phyloP scores from a whole-genome alignment of 352 stramenopile species.

The Phytopythium ostracodes region DNA sequence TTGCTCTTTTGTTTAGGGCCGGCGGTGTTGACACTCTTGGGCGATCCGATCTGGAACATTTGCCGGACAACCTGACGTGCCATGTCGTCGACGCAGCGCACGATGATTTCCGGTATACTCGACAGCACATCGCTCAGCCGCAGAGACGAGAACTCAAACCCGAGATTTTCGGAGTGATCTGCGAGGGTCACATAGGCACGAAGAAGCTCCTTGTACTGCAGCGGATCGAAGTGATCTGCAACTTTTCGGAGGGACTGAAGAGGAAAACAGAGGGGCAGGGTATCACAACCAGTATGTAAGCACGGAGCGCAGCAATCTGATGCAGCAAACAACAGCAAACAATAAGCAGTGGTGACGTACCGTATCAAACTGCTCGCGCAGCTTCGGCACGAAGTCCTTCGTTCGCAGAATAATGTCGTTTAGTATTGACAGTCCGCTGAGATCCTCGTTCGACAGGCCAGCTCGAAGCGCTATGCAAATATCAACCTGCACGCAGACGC shows the following conservation, averaged over 20 bases:
- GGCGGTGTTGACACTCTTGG: constrained; percentile 31
- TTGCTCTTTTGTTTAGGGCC: constrained; percentile 16
- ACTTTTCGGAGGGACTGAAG: constrained; percentile 68
- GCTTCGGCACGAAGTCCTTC: constrained; percentile 70
- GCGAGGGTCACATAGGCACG: constrained; percentile 78
- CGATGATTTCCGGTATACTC: constrained; percentile 76
- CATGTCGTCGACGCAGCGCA: constrained; percentile 74
- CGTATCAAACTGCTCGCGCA: constrained; percentile 70
- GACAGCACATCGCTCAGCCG: constrained; percentile 62
- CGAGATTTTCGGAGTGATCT: constrained; percentile 69
- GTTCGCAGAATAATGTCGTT: constrained; percentile 58
- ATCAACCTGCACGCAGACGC: constrained; percentile 39
- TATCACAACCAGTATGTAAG: background rate
- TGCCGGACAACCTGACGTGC: constrained; percentile 38
- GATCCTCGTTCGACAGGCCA: constrained; percentile 32
- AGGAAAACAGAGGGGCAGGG: background rate
- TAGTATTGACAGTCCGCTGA: constrained; percentile 54
- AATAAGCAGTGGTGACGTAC: constrained; percentile 15
- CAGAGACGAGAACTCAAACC: constrained; percentile 76
- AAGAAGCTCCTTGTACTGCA: constrained; percentile 78
- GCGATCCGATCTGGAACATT: constrained; percentile 40
- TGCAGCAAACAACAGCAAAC: background rate
- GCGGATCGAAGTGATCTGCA: constrained; percentile 59
- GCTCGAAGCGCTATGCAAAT: constrained; percentile 65
- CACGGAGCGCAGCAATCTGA: background rate